phyloP scores from a whole-genome alignment of 2,329 filamentous ascomycete species.

The Fusarium austroafricanum region DNA sequence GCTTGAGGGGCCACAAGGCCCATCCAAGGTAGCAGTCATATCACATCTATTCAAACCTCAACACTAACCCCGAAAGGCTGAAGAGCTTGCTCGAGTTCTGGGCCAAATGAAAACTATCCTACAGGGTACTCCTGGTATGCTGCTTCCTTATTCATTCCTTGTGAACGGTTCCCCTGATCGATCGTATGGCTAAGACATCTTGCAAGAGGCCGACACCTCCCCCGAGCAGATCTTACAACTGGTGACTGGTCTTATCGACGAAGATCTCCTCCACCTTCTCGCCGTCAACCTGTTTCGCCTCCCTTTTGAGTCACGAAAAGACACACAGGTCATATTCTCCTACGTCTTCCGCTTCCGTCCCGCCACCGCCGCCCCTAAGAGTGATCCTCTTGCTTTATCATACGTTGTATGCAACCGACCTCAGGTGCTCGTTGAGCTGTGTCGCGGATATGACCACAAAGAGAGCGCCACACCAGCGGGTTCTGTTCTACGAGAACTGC shows the following conservation, averaged over 20 bases:
- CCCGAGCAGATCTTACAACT: slow-evolving; percentile 91
- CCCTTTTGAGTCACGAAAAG: slow-evolving; percentile 96
- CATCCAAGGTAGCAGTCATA: slow-evolving; percentile 57
- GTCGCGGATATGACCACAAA: slow-evolving; percentile 87
- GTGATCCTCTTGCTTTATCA: slow-evolving; percentile 85
- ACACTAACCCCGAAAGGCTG: slow-evolving; percentile 66
- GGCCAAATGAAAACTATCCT: slow-evolving; percentile 92
- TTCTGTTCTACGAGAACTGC: slow-evolving; percentile 85
- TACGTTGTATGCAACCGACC: slow-evolving; percentile 89
- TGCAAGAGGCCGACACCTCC: slow-evolving; percentile 81
- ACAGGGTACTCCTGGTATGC: slow-evolving; percentile 88
- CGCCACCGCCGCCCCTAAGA: slow-evolving; percentile 71
- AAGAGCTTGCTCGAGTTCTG: slow-evolving; percentile 88
- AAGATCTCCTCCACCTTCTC: slow-evolving; percentile 88
- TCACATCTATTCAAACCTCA: neutral
- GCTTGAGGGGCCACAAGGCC: slow-evolving; percentile 61
- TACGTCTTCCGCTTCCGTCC: slow-evolving; percentile 93
- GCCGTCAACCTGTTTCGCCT: slow-evolving; percentile 85
- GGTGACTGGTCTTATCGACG: slow-evolving; percentile 84
- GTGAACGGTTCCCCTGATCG: slow-evolving; percentile 3
- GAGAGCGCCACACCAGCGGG: slow-evolving; percentile 94
- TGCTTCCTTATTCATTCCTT: neutral
- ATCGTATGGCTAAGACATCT: slow-evolving; percentile 28
- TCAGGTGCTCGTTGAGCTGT: slow-evolving; percentile 88
- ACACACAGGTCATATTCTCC: slow-evolving; percentile 94